Conservation (phyloP, 2,329 filamentous ascomycete species). For the Aquanectria penicillioides region DNA sequence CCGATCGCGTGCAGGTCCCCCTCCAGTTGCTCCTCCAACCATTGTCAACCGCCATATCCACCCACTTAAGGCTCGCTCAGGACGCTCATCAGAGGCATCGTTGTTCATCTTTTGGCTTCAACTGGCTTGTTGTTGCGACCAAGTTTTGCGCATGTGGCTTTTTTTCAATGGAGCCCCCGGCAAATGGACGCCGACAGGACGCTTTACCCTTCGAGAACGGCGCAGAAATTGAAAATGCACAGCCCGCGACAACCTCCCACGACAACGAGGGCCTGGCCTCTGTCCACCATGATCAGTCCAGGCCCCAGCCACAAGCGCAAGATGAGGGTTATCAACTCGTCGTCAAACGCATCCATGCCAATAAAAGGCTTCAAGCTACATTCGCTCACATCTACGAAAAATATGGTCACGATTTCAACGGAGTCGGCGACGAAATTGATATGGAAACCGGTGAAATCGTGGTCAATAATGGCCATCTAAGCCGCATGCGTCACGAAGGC, state of each 20-base stretch:
- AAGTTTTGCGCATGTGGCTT: background rate
- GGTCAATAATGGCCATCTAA: slow-evolving; percentile 90
- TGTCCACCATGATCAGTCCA: slow-evolving; percentile 37
- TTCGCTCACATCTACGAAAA: slow-evolving; percentile 92
- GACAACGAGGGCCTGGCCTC: slow-evolving; percentile 55
- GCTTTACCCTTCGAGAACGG: slow-evolving; percentile 45
- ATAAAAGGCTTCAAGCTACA: slow-evolving; percentile 78
- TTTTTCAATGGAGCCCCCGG: slow-evolving; percentile 63
- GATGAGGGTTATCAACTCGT: slow-evolving; percentile 68
- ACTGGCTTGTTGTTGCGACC: background rate
- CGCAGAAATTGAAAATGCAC: slow-evolving; percentile 50
- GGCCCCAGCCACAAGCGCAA: slow-evolving; percentile 41
- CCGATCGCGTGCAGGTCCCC: slow-evolving; percentile 20
- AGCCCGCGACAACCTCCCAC: slow-evolving; percentile 52
- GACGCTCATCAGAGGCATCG: background rate
- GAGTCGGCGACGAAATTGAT: slow-evolving; percentile 90
- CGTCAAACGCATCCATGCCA: slow-evolving; percentile 71
- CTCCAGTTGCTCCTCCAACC: slow-evolving; percentile 43
- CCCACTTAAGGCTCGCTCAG: background rate
- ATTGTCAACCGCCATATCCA: background rate
- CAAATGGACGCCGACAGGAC: slow-evolving; percentile 70
- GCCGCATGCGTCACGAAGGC: slow-evolving; percentile 67
- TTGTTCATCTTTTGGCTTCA: no score
- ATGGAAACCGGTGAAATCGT: slow-evolving; percentile 81
- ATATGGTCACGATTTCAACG: slow-evolving; percentile 84